phyloP scores from a whole-genome alignment of 306 rosid species.

The Astragalus glycyphyllos region DNA sequence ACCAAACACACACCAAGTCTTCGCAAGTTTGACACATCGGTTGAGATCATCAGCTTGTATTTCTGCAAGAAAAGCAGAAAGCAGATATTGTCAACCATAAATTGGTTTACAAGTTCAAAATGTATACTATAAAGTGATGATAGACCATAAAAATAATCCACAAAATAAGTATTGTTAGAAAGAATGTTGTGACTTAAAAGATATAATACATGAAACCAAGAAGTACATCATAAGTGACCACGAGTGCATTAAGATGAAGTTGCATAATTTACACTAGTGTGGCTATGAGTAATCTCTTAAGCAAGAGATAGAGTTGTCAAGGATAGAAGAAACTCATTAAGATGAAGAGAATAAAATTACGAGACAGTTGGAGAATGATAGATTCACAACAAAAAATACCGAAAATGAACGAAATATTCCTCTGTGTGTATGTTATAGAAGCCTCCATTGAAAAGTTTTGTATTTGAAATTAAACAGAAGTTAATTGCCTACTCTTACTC shows the following conservation, averaged over 20 bases:
- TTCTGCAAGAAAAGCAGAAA: slow-evolving; percentile 55
- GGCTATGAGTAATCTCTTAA: background rate
- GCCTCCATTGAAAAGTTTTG: background rate
- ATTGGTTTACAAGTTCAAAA: background rate
- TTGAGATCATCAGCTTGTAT: slow-evolving; percentile 32
- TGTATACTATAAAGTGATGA: too few species aligned
- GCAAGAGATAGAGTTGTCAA: background rate
- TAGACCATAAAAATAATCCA: too few species aligned
- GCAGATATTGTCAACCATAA: slow-evolving; percentile 31
- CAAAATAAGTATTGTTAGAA: too few species aligned
- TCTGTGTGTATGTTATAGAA: slow-evolving; percentile 1
- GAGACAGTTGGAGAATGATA: slow-evolving; percentile 1
- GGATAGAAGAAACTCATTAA: background rate
- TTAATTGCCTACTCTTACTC: too few species aligned
- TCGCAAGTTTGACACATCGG: slow-evolving; percentile 40
- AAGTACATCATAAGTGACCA: too few species aligned
- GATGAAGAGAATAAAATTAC: background rate
- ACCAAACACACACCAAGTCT: slow-evolving; percentile 29
- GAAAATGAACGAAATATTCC: background rate
- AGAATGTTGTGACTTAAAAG: too few species aligned
- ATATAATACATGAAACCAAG: too few species aligned
- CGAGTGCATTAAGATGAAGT: too few species aligned
- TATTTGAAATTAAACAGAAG: slow-evolving; percentile 15
- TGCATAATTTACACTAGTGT: too few species aligned
- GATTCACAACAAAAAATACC: background rate